Evolutionary conservation across 2,329 filamentous ascomycete genomes (phyloP), one percentile per base, ranked within the genome.

Genomic region (Chrysoporthe cubensis): DNA sequence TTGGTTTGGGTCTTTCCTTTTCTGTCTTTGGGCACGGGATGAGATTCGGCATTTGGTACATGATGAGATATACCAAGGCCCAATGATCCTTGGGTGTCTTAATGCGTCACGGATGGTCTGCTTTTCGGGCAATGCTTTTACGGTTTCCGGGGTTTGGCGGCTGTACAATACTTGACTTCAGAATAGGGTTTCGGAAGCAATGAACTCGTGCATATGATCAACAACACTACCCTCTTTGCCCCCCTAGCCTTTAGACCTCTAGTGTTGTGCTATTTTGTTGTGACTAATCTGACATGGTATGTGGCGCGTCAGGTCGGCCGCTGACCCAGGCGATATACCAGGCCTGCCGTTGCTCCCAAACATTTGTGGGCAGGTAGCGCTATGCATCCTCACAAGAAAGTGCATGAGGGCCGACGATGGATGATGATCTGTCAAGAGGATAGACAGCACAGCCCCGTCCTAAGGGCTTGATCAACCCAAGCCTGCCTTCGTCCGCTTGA

Each of bases 401-500:
- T 26, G 26, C 26, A 26, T 26, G 26, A 26, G 26, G 26, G 26
- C 26, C 26, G 13, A 32, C 11, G 13, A 54, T 13, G 21, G 21
- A 52, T 54, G 44, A 48, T 48, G 16, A 48, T 2, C 14, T 26
- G 26, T 26, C 26, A 26, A 26, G 26, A 26, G 26, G 26, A 26
- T 26, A 26, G 26, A 61, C 40, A 21, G 48, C 14, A 56, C 14
- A 46, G 8, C 6, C 37, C 32, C 37, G 4, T 11, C 32, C 26
- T 16, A 14, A 64, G 9, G 32, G 16, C n/a, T 18, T 57, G 3
- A 18, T 72, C 80, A 86, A n/a, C 93, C 93, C 60, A 99, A 80
- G 2, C 96, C 96, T 32, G 93, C 91, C 76, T 94, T 96, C 11
- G 88, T 89, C 48, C 89, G 92, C 81, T 97, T 97, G 73, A 99